A percentile compares a stretch with the other conserved stretches of the same genome.
Conservation (phyloP, 306 rosid species). For the Gleditsia sinensis region DNA sequence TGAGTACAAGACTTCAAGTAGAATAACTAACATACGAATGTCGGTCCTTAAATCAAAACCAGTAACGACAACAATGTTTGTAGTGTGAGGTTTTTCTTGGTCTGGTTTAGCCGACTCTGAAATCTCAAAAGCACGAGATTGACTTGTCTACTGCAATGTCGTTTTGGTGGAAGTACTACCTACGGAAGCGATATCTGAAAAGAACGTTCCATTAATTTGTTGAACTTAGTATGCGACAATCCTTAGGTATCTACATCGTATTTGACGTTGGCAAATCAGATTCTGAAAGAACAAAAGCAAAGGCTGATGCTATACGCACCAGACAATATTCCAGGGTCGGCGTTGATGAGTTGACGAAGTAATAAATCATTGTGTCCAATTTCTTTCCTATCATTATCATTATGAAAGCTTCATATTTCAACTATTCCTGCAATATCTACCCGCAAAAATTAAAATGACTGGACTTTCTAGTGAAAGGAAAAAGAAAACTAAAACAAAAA, state of each 20-base stretch:
- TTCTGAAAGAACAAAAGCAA: background rate
- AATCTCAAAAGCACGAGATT: background rate
- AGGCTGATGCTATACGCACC: no score
- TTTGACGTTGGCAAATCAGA: slow-evolving; percentile 18
- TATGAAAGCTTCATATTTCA: slow-evolving; percentile 4
- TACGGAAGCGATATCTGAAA: background rate
- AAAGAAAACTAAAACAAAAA: no score
- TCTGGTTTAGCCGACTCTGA: no score
- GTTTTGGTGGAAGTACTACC: background rate
- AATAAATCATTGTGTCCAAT: background rate
- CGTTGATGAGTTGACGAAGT: background rate
- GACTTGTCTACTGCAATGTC: background rate
- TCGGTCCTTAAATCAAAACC: no score
- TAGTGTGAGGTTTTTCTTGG: background rate
- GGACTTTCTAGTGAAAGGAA: no score
- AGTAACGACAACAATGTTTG: no score
- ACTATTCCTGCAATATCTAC: background rate
- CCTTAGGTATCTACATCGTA: background rate
- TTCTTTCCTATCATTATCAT: background rate
- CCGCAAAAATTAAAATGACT: background rate
- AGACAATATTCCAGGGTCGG: slow-evolving; percentile 14
- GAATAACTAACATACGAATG: no score
- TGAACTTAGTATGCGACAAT: background rate
- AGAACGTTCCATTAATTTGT: background rate
- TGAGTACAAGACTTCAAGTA: no score